Percentiles rank a stretch among this genome's conserved stretches.
Evolutionary conservation across 1,284 basidiomycete genomes (phyloP).

Genomic region (Pyrrhoderma lamaoense): DNA sequence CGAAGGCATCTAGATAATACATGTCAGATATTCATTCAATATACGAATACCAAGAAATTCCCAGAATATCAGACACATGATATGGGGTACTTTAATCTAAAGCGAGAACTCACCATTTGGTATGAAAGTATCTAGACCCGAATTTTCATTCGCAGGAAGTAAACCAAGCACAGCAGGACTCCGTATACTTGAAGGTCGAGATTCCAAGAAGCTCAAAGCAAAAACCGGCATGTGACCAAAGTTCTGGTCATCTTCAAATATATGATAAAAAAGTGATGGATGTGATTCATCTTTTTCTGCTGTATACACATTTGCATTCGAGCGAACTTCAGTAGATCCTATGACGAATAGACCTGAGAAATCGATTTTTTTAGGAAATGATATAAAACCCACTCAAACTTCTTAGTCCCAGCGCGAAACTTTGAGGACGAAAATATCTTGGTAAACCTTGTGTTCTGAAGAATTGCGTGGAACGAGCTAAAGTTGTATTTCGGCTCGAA

Average conservation of each 20-base stretch:
- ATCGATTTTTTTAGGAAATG: too few species aligned
- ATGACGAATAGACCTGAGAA: too few species aligned
- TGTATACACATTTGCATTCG: too few species aligned
- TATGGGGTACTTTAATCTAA: too few species aligned
- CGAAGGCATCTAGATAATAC: constrained; percentile 43
- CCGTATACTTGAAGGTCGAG: constrained; percentile 35
- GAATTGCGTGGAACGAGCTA: too few species aligned
- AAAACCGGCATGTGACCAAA: constrained; percentile 37
- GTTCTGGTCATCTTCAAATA: constrained; percentile 40
- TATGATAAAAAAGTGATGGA: constrained; percentile 62
- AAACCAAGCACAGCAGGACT: constrained; percentile 60
- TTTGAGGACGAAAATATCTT: too few species aligned
- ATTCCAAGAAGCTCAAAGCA: constrained; percentile 53
- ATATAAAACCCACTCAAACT: too few species aligned
- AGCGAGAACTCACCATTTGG: constrained; percentile 70
- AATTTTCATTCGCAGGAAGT: constrained; percentile 49
- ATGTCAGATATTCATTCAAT: background rate
- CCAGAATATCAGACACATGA: constrained; percentile 24
- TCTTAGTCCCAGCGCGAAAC: too few species aligned
- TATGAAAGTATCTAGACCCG: constrained; percentile 58
- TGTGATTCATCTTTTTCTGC: constrained; percentile 42
- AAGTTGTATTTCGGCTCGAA: too few species aligned
- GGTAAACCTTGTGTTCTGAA: too few species aligned
- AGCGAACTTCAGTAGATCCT: too few species aligned
- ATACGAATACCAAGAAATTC: background rate